These are phyloP conservation scores for Apophysomyces ossiformis DNA, from an alignment of 371 early-diverging fungal genomes.

Conservation along the genomic window DNA sequence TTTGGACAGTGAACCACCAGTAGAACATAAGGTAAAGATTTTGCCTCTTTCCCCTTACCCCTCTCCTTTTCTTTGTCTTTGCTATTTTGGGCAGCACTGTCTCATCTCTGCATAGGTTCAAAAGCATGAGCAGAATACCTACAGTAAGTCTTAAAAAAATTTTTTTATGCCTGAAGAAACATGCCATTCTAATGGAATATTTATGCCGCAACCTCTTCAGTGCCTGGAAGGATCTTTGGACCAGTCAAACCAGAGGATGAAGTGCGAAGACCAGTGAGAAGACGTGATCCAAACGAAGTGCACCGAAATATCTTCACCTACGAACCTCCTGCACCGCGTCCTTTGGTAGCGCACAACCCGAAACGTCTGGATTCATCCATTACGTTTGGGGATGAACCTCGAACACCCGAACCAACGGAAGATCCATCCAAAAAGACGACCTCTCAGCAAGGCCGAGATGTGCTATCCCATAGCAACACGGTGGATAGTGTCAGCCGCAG, in stretches of 20 bases:
- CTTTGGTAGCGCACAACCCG: slow-evolving; percentile 37
- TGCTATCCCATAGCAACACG: background rate
- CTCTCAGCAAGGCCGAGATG: background rate
- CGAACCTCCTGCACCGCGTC: slow-evolving; percentile 37
- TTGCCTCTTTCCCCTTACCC: background rate
- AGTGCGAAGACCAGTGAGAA: slow-evolving; percentile 28
- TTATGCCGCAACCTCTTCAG: slow-evolving; percentile 14
- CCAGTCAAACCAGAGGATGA: slow-evolving; percentile 47
- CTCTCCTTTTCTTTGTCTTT: no score
- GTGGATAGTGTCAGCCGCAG: slow-evolving; percentile 2
- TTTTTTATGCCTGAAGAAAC: no score
- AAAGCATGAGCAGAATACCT: slow-evolving; percentile 7
- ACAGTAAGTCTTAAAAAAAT: no score
- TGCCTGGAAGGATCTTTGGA: slow-evolving; percentile 44
- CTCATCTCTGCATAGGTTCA: background rate
- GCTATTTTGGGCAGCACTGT: no score
- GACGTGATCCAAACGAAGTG: slow-evolving; percentile 31
- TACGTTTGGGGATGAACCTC: slow-evolving; percentile 30
- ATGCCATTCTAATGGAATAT: no score
- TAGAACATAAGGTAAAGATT: slow-evolving; percentile 11
- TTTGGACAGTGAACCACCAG: slow-evolving; percentile 19
- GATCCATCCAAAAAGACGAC: background rate
- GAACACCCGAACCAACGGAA: slow-evolving; percentile 4
- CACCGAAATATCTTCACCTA: slow-evolving; percentile 50
- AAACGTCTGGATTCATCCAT: slow-evolving; percentile 37